A percentile compares a stretch with the other conserved stretches of the same genome.
phyloP scores from a whole-genome alignment of 2,329 filamentous ascomycete species.

The Colletotrichum australisinense region DNA sequence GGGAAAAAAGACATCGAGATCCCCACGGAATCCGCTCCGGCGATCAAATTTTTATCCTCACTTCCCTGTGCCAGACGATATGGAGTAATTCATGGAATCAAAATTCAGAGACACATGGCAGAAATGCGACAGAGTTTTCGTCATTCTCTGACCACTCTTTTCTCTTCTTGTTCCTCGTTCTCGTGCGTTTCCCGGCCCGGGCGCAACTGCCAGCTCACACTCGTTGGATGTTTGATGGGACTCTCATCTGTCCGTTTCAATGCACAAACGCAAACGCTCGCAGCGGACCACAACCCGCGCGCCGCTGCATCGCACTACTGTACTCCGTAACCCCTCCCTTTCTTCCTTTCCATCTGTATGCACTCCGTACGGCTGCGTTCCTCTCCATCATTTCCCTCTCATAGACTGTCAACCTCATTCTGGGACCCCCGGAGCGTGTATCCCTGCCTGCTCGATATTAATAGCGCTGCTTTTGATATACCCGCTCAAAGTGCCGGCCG shows the following conservation, averaged over 20 bases:
- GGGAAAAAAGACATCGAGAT: slow-evolving; percentile 22
- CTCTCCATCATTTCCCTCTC: slow-evolving; percentile 17
- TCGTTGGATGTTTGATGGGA: slow-evolving; percentile 9
- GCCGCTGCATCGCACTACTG: slow-evolving; percentile 26
- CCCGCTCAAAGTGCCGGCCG: slow-evolving; percentile 32
- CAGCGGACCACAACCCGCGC: slow-evolving; percentile 23
- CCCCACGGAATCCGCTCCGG: slow-evolving; percentile 22
- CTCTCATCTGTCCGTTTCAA: not conserved
- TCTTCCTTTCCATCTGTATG: not conserved
- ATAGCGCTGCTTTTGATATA: slow-evolving; percentile 27
- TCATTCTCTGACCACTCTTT: slow-evolving; percentile 8
- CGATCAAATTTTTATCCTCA: not conserved
- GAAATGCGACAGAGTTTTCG: not conserved
- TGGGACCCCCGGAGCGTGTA: slow-evolving; percentile 9
- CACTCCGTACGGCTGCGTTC: not conserved
- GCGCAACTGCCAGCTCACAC: slow-evolving; percentile 30
- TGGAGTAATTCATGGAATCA: slow-evolving; percentile 18
- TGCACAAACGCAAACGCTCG: slow-evolving; percentile 27
- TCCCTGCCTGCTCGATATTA: slow-evolving; percentile 28
- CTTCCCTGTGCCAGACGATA: slow-evolving; percentile 18
- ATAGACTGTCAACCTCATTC: slow-evolving; percentile 11
- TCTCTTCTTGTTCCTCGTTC: not conserved
- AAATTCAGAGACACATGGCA: not conserved
- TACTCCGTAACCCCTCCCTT: not conserved
- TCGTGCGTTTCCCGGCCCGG: not conserved